A percentile compares a stretch with the other conserved stretches of the same genome.
phyloP scores from a whole-genome alignment of 1,284 basidiomycete genomes.

The Trametes polyzona region DNA sequence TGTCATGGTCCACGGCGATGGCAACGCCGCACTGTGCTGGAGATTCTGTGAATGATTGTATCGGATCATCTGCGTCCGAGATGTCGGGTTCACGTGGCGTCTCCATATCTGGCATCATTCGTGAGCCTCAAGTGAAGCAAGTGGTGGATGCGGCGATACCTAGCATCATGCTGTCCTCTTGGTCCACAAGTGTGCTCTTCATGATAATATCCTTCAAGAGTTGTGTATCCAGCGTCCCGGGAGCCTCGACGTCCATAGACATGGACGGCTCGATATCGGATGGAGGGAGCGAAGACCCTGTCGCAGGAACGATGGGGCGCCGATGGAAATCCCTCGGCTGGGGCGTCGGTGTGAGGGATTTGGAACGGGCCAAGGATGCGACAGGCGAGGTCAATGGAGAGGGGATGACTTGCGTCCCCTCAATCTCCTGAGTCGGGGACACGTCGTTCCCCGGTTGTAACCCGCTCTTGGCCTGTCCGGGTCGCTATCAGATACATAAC shows the following conservation, averaged over 20 bases:
- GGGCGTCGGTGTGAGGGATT: conserved; percentile 26
- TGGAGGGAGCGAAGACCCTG: conserved; percentile 37
- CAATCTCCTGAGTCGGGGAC: conserved; percentile 28
- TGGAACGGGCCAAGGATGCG: conserved; percentile 13
- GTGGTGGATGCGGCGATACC: conserved; percentile 32
- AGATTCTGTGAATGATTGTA: conserved; percentile 40
- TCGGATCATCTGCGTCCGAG: conserved; percentile 36
- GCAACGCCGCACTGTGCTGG: background rate
- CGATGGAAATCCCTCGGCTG: background rate
- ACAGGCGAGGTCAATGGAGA: conserved; percentile 15
- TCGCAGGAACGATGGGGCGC: background rate
- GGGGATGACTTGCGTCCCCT: conserved; percentile 35
- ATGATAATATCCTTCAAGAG: conserved; percentile 45
- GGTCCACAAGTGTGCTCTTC: conserved; percentile 24
- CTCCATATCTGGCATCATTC: conserved; percentile 44
- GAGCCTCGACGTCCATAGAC: conserved; percentile 11
- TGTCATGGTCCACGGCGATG: conserved; percentile 17
- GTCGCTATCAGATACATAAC: background rate
- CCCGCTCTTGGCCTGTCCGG: conserved; percentile 11
- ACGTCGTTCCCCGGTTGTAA: conserved; percentile 10
- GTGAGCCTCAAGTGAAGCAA: background rate
- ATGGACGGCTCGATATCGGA: conserved; percentile 37
- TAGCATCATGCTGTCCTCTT: conserved; percentile 49
- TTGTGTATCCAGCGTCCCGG: conserved; percentile 42
- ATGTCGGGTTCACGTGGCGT: conserved; percentile 39